Base-by-base conservation (phyloP, 1,284 basidiomycete genomes). In the Ustilago sp. region DNA sequence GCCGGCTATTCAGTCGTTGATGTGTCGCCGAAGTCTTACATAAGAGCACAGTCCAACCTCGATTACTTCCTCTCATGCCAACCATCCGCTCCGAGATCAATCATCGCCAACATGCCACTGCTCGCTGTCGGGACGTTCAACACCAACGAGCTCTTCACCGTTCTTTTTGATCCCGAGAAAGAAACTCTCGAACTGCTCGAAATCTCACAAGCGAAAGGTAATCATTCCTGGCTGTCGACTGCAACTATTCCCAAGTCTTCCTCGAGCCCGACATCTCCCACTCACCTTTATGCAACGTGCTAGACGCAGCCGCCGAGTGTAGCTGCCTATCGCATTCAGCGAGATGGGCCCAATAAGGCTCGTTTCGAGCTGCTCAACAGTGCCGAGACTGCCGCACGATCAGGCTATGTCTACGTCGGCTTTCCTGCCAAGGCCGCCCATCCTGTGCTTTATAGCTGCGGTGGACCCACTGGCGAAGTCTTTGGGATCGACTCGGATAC, bases 391-490 rank as follows among this genome's bases (percentile, higher is more conserved):
- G 67, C 70, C 13, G 70, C 74, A 1, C 63, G 78, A 38, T 77
- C 74, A 5, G 78, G 78, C 28, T 80, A 80, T 48, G 78, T 80
- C 43, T 71, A 70, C 17, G 68, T 77, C 50, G 75, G 71, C 31
- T 73, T 70, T 17, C 70, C 69, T 17, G 47, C 47, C 1, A 38
- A 63, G 7, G 55, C 36, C 6, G n/a, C 79, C 34, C 52, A 63
- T 41, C 80, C 81, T 51, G 83, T 83, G n/a, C 80, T 85, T n/a
- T 87, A 87, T 64, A 86, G 85, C 1, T 86, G 86, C 1, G 86
- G 87, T 36, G 87, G 87, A 28, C 85, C 87, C 1, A 84, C 86
- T 15, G 87, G 86, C 15, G 87, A 87, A 65, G 85, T 86, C 0
- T 80, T 87, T 45, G 72, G 74, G 0, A 56, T 87, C 28, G 82